These are phyloP conservation scores for Cyclotella atomus DNA, from an alignment of 108 stramenopile species.

Conservation along the genomic window DNA sequence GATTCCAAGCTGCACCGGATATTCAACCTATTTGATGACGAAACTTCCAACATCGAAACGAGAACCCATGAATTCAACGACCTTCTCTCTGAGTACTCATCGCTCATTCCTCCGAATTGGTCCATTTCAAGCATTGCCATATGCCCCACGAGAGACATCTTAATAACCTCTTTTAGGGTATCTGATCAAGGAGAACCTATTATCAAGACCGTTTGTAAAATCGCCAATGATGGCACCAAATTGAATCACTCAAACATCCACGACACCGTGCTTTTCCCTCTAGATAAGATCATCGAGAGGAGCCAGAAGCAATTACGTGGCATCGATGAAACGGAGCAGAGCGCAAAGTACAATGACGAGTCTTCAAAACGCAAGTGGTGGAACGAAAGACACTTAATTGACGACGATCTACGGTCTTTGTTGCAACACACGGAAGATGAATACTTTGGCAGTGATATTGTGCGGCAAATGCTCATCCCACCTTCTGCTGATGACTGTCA, in stretches of 20 bases:
- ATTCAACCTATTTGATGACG: slow-evolving; percentile 50
- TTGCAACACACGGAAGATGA: slow-evolving; percentile 51
- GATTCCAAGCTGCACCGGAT: slow-evolving; percentile 5
- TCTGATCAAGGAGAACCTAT: not conserved
- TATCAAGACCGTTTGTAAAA: slow-evolving; percentile 37
- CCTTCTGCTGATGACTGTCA: slow-evolving; percentile 4
- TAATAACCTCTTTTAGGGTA: slow-evolving; percentile 42
- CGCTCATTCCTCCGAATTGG: slow-evolving; percentile 55
- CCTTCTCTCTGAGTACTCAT: slow-evolving; percentile 12
- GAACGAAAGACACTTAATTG: slow-evolving; percentile 65
- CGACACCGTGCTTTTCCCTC: slow-evolving; percentile 57
- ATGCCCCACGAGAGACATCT: slow-evolving; percentile 74
- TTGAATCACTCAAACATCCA: no score
- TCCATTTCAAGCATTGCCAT: slow-evolving; percentile 52
- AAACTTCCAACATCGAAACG: slow-evolving; percentile 2
- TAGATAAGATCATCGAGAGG: slow-evolving; percentile 71
- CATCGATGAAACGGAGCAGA: slow-evolving; percentile 48
- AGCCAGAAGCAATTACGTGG: slow-evolving; percentile 73
- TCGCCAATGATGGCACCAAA: not conserved
- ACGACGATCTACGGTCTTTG: slow-evolving; percentile 56
- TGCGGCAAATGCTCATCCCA: slow-evolving; percentile 24
- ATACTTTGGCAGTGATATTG: slow-evolving; percentile 44
- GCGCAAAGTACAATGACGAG: slow-evolving; percentile 49
- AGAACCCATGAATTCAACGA: slow-evolving; percentile 9
- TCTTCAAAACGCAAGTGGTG: slow-evolving; percentile 73